Conservation (phyloP, 2,329 filamentous ascomycete species). For the Albifimbria verrucaria region DNA sequence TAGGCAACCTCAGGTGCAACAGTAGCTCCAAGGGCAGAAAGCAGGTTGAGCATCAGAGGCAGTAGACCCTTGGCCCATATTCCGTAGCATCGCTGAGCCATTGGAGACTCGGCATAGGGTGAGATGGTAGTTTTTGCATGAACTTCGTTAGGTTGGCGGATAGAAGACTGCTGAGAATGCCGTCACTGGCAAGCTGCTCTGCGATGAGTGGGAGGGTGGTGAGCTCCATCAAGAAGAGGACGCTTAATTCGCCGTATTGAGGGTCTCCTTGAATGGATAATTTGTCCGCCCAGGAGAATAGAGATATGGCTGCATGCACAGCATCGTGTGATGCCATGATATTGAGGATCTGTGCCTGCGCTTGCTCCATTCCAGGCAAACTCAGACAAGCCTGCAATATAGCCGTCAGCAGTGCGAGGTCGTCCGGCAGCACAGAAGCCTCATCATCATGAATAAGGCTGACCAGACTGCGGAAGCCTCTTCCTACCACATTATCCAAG, state of each 20-base stretch:
- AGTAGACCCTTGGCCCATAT: conserved; percentile 90
- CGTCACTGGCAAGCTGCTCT: conserved; percentile 86
- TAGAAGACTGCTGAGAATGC: conserved; percentile 73
- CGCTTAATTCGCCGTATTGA: conserved; percentile 87
- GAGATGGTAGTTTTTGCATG: conserved; percentile 70
- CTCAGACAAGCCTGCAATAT: conserved; percentile 81
- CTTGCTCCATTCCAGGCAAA: conserved; percentile 71
- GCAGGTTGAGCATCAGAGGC: conserved; percentile 82
- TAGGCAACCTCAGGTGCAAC: conserved; percentile 81
- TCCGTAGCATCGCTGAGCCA: conserved; percentile 71
- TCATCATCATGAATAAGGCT: conserved; percentile 77
- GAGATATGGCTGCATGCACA: conserved; percentile 74
- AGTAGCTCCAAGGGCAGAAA: conserved; percentile 75
- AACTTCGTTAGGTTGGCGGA: conserved; percentile 76
- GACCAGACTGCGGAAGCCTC: conserved; percentile 78
- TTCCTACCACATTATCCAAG: conserved; percentile 72
- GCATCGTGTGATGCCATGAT: conserved; percentile 69
- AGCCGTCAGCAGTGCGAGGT: conserved; percentile 83
- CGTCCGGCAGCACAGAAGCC: conserved; percentile 61
- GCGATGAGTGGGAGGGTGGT: conserved; percentile 78
- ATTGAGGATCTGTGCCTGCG: conserved; percentile 67
- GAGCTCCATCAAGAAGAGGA: conserved; percentile 84
- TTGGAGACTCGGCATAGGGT: conserved; percentile 71
- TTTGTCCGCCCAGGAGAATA: conserved; percentile 93
- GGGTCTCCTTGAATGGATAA: conserved; percentile 77